Evolutionary conservation across 2,329 filamentous ascomycete species (phyloP), one percentile per base, ranked within the genome.

Genomic region (Xylariomycetidae sp.): DNA sequence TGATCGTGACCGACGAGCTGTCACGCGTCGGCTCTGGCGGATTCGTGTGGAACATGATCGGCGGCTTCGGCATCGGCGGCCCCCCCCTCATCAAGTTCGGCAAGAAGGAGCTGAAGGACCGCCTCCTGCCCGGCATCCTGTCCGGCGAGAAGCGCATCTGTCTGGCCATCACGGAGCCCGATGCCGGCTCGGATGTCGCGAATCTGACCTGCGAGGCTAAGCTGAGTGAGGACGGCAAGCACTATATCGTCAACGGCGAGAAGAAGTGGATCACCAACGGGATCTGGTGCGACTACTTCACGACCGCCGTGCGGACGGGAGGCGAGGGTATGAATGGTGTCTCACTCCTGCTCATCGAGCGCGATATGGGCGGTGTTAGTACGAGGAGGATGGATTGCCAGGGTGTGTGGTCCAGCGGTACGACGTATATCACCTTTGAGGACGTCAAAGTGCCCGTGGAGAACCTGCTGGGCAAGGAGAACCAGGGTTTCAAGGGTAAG

Each of bases 231-330:
- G 92, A 98, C 53, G 92, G 92, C 56, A 97, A 97, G 72, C 88
- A 97, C 69, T 98, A 94, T 66, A 97, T 97, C 49, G 92, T 98
- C 65, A 98, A 97, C 57, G 92, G 92, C 35, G 90, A 96, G 78
- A 97, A 98, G 84, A 98, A 98, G 70, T 97, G 92, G 90, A 97
- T 97, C 63, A 97, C 90, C 54, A 98, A 98, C 66, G 92, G 92
- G 55, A 79, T 96, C 54, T 96, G 88, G 88, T 78, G 74, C 42
- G 92, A 98, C 63, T 98, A 97, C 70, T 97, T 97, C 72, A 97
- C 92, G 35, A 94, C 87, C 11, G 92, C 90, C 16, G 92, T 98
- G 25, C 83, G 92, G 40, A 98, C 92, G 10, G 88, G 85, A 44
- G 83, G 80, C 20, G 70, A 77, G 16, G 92, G 92, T 48, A 97